Conservation (phyloP, 345 rosid species). For the Lumnitzera racemosa region DNA sequence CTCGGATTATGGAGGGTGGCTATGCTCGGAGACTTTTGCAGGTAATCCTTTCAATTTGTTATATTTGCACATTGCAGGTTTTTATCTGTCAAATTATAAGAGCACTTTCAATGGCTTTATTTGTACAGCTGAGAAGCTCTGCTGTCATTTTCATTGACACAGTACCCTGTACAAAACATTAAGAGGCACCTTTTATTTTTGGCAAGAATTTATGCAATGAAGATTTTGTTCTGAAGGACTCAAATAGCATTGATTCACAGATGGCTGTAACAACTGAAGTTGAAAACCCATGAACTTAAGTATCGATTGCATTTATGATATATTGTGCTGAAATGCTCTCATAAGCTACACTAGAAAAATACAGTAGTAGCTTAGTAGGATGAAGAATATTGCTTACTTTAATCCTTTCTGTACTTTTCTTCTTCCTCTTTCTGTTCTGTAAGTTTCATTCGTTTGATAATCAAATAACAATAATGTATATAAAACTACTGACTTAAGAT, state of each 20-base stretch:
- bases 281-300: too few species aligned
- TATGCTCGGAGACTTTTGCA: conserved; percentile 85
- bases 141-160: too few species aligned
- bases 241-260: too few species aligned
- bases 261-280: too few species aligned
- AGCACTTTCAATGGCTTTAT: too few species aligned
- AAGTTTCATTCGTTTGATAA: neutral
- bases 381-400: neutral
- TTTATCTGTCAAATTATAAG: neutral
- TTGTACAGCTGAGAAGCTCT: neutral
- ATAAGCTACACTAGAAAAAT: too few species aligned
- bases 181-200: too few species aligned
- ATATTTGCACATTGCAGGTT: neutral
- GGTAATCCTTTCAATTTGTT: conserved; percentile 26
- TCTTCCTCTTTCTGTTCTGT: too few species aligned
- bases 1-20: conserved; percentile 99
- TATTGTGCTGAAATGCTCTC: neutral
- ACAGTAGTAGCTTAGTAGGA: neutral
- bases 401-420: too few species aligned
- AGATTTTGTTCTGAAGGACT: neutral
- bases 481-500: neutral
- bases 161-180: too few species aligned
- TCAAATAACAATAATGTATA: neutral
- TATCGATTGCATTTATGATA: neutral
- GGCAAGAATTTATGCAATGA: too few species aligned